A percentile compares a stretch with the other conserved stretches of the same genome.
Evolutionary conservation across 106 monocot genomes (phyloP).

Genomic region (Phalaenopsis equestris): DNA sequence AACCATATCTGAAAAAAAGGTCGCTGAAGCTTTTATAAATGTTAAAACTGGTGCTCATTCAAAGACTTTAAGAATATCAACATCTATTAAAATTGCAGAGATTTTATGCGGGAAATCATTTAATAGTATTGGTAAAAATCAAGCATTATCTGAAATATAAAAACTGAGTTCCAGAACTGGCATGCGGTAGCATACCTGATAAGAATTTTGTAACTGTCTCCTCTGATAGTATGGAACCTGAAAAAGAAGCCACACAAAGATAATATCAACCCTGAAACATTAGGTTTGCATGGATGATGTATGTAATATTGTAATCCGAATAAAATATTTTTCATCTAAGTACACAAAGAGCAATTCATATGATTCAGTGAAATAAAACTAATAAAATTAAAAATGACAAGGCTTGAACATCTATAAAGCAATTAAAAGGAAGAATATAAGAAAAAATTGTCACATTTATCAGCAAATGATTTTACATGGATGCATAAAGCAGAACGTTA

Average conservation of each 20-base stretch:
- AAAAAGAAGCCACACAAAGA: conserved; percentile 12
- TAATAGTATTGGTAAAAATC: neutral
- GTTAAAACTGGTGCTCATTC: neutral
- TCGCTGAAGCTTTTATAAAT: neutral
- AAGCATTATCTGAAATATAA: neutral
- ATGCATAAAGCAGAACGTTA: neutral
- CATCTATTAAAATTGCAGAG: neutral
- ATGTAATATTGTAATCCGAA: neutral
- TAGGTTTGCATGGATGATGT: neutral
- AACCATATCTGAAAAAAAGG: too few relatives aligned
- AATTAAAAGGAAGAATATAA: neutral
- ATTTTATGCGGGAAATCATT: neutral
- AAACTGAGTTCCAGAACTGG: neutral
- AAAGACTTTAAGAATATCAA: neutral
- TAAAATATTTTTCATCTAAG: neutral
- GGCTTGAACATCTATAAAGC: neutral
- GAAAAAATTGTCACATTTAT: neutral
- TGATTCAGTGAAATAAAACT: neutral
- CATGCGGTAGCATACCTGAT: conserved; percentile 41
- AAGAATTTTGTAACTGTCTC: conserved; percentile 71
- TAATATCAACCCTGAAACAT: neutral
- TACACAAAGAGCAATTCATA: neutral
- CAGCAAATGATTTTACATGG: neutral
- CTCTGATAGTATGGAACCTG: conserved; percentile 68
- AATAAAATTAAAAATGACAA: neutral